Conservation (phyloP, 2,329 filamentous ascomycete species). For the Diaporthe destruens region DNA sequence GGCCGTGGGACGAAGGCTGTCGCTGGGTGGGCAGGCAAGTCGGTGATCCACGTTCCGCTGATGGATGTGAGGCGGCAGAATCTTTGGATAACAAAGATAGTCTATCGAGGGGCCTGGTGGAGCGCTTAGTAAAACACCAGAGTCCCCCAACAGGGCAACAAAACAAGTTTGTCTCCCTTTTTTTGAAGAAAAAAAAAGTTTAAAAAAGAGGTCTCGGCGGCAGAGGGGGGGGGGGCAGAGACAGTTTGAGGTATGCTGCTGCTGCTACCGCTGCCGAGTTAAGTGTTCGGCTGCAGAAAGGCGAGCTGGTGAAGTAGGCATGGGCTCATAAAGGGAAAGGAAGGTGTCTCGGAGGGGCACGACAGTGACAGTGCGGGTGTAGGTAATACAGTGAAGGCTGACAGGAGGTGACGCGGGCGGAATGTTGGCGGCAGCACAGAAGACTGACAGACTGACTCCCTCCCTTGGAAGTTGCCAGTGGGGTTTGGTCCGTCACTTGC, state of each 20-base stretch:
- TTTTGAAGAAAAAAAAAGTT: no score
- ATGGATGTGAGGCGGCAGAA: slow-evolving; percentile 34
- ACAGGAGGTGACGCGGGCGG: slow-evolving; percentile 7
- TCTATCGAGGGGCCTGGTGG: slow-evolving; percentile 25
- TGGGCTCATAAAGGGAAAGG: slow-evolving; percentile 17
- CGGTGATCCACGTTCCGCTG: slow-evolving; percentile 18
- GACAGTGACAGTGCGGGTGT: neutral
- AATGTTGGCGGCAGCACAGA: slow-evolving; percentile 1
- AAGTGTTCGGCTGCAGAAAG: slow-evolving; percentile 19
- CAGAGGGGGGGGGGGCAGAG: neutral
- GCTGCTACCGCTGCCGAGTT: neutral
- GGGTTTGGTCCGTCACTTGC: slow-evolving; percentile 1
- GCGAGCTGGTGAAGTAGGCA: slow-evolving; percentile 15
- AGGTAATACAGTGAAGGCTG: neutral
- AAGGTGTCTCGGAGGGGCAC: slow-evolving; percentile 14
- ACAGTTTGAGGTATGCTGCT: neutral
- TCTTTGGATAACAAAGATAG: slow-evolving; percentile 36
- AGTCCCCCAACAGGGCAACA: slow-evolving; percentile 10
- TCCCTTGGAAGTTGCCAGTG: slow-evolving; percentile 14
- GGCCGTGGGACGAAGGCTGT: slow-evolving; percentile 29
- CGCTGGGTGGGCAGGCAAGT: slow-evolving; percentile 39
- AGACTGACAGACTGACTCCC: no score
- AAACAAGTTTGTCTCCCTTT: neutral
- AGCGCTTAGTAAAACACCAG: slow-evolving; percentile 39
- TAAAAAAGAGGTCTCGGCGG: neutral